Percentiles rank a stretch among this genome's conserved stretches.
phyloP scores from a whole-genome alignment of 176 grass and related monocot genomes.

The Ensete ventricosum region DNA sequence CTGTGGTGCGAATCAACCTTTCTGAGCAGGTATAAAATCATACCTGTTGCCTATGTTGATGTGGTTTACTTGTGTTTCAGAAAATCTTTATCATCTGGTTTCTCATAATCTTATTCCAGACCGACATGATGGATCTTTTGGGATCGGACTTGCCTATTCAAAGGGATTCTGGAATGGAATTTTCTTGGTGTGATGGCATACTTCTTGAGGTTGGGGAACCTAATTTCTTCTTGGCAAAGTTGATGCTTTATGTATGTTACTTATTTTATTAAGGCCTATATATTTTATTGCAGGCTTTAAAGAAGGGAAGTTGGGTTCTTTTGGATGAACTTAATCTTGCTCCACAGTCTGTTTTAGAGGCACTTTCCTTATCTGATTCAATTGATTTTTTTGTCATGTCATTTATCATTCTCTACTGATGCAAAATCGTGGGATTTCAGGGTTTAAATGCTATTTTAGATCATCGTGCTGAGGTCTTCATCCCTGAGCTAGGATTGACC shows the following conservation, averaged over 20 bases:
- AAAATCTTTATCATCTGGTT: not conserved
- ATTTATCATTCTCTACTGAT: slow-evolving; percentile 1
- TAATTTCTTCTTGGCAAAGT: not conserved
- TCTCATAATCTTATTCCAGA: slow-evolving; percentile 25
- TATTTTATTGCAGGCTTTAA: slow-evolving; percentile 51
- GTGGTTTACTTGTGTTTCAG: not conserved
- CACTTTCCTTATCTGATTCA: not conserved
- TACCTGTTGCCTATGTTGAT: not conserved
- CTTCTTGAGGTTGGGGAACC: slow-evolving; percentile 49
- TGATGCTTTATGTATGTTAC: not conserved
- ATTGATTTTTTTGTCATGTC: not conserved
- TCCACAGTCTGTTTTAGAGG: slow-evolving; percentile 87
- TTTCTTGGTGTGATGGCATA: slow-evolving; percentile 96
- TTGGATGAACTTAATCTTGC: slow-evolving; percentile 98
- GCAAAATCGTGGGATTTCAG: slow-evolving; percentile 11
- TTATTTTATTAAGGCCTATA: not conserved
- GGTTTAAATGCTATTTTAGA: slow-evolving; percentile 94
- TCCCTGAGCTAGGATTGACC: slow-evolving; percentile 72
- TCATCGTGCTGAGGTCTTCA: slow-evolving; percentile 93
- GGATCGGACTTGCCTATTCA: slow-evolving; percentile 85
- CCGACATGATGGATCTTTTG: slow-evolving; percentile 98
- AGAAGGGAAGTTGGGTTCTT: slow-evolving; percentile 89
- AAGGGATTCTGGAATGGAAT: slow-evolving; percentile 64
- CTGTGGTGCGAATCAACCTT: slow-evolving; percentile 84
- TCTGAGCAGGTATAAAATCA: slow-evolving; percentile 56